Evolutionary conservation across 2,329 filamentous ascomycete genomes (phyloP), one percentile per base, ranked within the genome.

Genomic region (Emergomyces pasteurianus): DNA sequence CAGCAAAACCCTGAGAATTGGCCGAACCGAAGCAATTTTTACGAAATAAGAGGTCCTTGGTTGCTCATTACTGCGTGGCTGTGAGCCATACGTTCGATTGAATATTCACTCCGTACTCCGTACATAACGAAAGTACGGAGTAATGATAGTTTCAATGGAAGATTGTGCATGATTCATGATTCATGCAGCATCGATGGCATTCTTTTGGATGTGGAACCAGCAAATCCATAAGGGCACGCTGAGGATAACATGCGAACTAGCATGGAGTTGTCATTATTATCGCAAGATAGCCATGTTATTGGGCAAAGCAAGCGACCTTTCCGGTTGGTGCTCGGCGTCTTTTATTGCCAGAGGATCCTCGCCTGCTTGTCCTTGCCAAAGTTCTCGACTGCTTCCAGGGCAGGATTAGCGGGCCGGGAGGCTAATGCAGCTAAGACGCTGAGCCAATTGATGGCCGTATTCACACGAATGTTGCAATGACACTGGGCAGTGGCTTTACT

Each of bases 371-470:
- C 21, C n/a, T 38, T 16, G 52, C 31, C 38, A 54, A 36, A 38
- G 52, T 54, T 54, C 34, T 38, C 77, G 36, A 5, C 38, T 18
- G 40, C 18, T 23, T 47, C 55, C 55, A 58, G 55, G 40, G 55
- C 55, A 31, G 55, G 55, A 43, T 43, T 58, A 58, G 55, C 57
- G 57, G 46, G 43, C 57, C 57, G 43, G 14, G 23, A 50, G n/a
- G 43, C 59, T 55, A 60, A 49, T 57, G 54, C 54, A 57, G 18
- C 38, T 46, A 43, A 57, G 18, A n/a, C 14, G 38, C 12, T 49
- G 26, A 18, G 43, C 54, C 42, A 60, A 47, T 58, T 34, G 40
- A 16, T 61, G 47, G 34, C 60, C 46, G 43, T 26, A 28, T 26
- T n/a, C 18, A n/a, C 47, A 21, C 9, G 16, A 42, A 31, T 36